phyloP scores from a whole-genome alignment of 2,329 filamentous ascomycete species.

The Clonostachys byssicola region DNA sequence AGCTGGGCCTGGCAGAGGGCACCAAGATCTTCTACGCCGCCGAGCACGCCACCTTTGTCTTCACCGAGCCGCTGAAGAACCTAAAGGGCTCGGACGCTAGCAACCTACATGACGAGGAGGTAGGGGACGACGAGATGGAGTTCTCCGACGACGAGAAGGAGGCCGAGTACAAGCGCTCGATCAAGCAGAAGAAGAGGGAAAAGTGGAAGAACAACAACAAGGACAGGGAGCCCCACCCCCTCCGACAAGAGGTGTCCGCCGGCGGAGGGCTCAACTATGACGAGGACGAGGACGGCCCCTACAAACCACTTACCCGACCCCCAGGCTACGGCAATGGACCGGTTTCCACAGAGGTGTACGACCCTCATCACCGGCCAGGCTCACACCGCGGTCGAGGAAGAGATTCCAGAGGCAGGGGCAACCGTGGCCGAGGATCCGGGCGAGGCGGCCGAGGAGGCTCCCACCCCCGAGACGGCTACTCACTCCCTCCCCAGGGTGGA shows the following conservation, averaged over 20 bases:
- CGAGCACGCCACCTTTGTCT: conserved; percentile 75
- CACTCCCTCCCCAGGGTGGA: conserved; percentile 26
- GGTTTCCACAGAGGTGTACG: conserved; percentile 29
- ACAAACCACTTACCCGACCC: conserved; percentile 67
- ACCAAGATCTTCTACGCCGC: conserved; percentile 76
- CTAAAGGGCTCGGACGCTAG: conserved; percentile 90
- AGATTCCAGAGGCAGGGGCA: conserved; percentile 28
- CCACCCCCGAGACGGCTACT: conserved; percentile 32
- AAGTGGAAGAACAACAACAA: conserved; percentile 16
- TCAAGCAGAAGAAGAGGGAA: conserved; percentile 63
- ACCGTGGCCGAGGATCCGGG: conserved; percentile 29
- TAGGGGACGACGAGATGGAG: conserved; percentile 80
- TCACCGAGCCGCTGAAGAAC: conserved; percentile 75
- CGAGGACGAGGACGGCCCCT: conserved; percentile 58
- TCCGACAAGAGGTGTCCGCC: conserved; percentile 30
- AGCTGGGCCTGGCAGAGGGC: conserved; percentile 63
- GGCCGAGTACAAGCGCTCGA: conserved; percentile 68
- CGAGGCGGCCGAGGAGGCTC: conserved; percentile 31
- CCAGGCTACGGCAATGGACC: conserved; percentile 53
- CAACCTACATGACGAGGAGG: conserved; percentile 91
- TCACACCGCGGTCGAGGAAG: conserved; percentile 38
- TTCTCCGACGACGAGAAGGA: conserved; percentile 98
- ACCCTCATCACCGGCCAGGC: conserved; percentile 31
- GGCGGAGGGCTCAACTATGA: conserved; percentile 54
- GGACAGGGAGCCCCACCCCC: conserved; percentile 30